Evolutionary conservation across 345 rosid species (phyloP), one percentile per base, ranked within the genome.

Genomic region (Abelmoschus esculentus): DNA sequence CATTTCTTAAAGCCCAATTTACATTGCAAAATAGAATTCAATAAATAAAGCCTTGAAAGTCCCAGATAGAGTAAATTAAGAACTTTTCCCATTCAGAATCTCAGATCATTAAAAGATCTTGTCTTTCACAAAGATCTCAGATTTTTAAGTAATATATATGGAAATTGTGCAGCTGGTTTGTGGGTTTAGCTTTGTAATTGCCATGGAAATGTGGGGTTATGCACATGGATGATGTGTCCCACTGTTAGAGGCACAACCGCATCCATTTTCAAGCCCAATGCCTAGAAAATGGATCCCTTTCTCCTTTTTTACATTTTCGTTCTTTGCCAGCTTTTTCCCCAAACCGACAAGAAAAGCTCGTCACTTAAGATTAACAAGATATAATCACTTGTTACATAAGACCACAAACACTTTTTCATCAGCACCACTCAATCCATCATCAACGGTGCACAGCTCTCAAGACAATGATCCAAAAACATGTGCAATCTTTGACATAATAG

Each of bases 141-240:
- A 52, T 15, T n/a, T 52, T n/a, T 0, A 17, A 17, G n/a, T 52
- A 52, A 52, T 9, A 54, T 18, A 52, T 52, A n/a, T 62, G 10
- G 60, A 22, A 29, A 22, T 55, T 19, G 10, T 31, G 52, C 29
- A 19, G 5, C 47, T 38, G 66, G 38, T 36, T 17, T 38, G 28
- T 38, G 18, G 49, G 15, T 36, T 57, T 22, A 55, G 59, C 13
- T 55, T 55, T 7, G 12, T 3, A n/a, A 18, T 54, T 54, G 34
- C 12, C 9, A 54, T 53, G 57, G 34, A 56, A 26, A 56, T 11
- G 40, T 59, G 18, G 40, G 42, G 18, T 32, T 14, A 6, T 22
- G 68, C 54, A 64, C 68, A 66, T 66, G 38, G 9, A 66, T 47
- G 56, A 7, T 66, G 22, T 15, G 47, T 66, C 56, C 69, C 67